Base-by-base conservation (phyloP, 345 rosid genomes). In the Arabis alpina region DNA sequence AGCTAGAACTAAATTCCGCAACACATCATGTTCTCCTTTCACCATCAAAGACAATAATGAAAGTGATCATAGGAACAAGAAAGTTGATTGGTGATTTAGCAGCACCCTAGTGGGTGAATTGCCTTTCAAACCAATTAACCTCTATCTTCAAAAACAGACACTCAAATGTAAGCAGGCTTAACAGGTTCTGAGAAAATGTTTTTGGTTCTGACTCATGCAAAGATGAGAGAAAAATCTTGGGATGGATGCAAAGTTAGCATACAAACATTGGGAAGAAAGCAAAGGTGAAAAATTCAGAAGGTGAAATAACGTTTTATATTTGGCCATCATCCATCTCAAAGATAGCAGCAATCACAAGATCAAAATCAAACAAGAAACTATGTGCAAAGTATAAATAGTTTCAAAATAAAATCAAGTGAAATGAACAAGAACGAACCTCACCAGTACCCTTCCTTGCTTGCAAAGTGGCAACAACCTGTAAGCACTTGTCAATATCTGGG, bases 401-500 rank as follows among this genome's bases (percentile, higher is more conserved):
- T n/a, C n/a, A 48, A 2, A 41, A 36, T 24, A 10, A 16, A 59
- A 6, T 9, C 0, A 47, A 49, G 37, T 24, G 10, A 64, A 50
- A 71, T 14, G 70, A 39, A 32, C 39, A 72, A 76, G 66, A 41
- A 89, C 91, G 54, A 82, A 94, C 97, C 96, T 94, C 92, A 82
- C 91, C 92, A 74, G 80, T 57, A 66, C 76, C 96, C 88, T 81
- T 84, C 93, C 83, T 91, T 65, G 94, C 92, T 77, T 80, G 79
- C 76, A 94, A 82, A 68, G 93, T 89, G 41, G 92, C 86, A 66
- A 91, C 93, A 37, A 86, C 84, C 74, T 89, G 90, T 61, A 94
- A 82, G 79, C 97, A 94, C 68, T 94, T 94, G 80, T 84, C 93
- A 34, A 88, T 94, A 79, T 84, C 99, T 64, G 96, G 99, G 74